Percentiles rank a stretch among this genome's conserved stretches.
Conservation (phyloP, 2,329 filamentous ascomycete species). For the Talaromyces atroroseus region DNA sequence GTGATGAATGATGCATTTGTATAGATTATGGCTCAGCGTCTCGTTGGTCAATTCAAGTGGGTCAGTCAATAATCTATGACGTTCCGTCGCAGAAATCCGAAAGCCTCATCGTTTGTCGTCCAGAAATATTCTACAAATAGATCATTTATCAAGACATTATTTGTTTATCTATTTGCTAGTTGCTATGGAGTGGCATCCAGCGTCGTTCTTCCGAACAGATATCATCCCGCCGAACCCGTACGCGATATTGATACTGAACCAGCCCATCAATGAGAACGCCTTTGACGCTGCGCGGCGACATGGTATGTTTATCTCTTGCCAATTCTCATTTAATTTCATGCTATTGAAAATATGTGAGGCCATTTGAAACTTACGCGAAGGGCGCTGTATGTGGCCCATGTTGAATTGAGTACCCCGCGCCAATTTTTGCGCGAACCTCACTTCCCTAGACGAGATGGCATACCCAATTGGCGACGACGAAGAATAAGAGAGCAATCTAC, state of each 20-base stretch:
- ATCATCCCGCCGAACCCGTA: conserved; percentile 27
- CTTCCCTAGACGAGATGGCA: neutral
- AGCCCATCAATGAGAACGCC: conserved; percentile 49
- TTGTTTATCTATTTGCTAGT: neutral
- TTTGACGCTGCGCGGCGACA: conserved; percentile 32
- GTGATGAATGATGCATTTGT: neutral
- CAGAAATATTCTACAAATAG: neutral
- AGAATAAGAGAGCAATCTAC: neutral
- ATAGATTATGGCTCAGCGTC: neutral
- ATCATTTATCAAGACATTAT: neutral
- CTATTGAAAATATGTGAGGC: neutral
- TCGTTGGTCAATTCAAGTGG: neutral
- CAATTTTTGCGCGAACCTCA: neutral
- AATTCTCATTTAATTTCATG: neutral
- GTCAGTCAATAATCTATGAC: conserved; percentile 1
- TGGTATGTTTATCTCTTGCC: conserved; percentile 22
- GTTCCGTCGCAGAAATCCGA: neutral
- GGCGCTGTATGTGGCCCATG: neutral
- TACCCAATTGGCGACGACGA: neutral
- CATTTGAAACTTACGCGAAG: neutral
- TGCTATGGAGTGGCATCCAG: conserved; percentile 37
- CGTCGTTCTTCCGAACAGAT: conserved; percentile 33
- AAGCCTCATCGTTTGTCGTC: neutral
- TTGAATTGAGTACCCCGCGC: conserved; percentile 1
- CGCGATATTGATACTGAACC: conserved; percentile 57